phyloP scores from a whole-genome alignment of 2,329 filamentous ascomycete genomes.

The Cercospora sp. region DNA sequence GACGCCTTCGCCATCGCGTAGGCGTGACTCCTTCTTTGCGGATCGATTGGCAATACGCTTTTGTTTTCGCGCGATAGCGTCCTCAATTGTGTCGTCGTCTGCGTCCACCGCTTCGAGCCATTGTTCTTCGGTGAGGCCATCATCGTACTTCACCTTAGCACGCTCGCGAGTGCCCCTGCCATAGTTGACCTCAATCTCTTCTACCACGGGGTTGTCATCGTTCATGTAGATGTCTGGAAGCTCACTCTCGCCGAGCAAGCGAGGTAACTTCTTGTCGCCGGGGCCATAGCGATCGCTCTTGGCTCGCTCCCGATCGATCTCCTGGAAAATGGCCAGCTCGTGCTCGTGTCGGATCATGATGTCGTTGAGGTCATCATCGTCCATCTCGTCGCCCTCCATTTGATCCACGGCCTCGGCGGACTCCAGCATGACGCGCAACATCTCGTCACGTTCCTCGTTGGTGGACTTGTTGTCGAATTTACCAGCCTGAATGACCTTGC shows the following conservation, averaged over 20 bases:
- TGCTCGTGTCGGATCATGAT: constrained; percentile 86
- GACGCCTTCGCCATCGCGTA: constrained; percentile 49
- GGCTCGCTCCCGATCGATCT: constrained; percentile 74
- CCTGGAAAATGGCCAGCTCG: constrained; percentile 75
- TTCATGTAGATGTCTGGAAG: constrained; percentile 91
- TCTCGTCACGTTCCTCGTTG: constrained; percentile 95
- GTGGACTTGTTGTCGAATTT: constrained; percentile 99
- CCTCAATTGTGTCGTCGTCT: constrained; percentile 90
- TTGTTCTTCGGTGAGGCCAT: constrained; percentile 96
- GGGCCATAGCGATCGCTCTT: constrained; percentile 68
- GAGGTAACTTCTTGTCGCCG: constrained; percentile 66
- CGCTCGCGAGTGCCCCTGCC: constrained; percentile 94
- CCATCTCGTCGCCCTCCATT: constrained; percentile 94
- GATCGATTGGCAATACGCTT: constrained; percentile 79
- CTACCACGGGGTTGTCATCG: constrained; percentile 77
- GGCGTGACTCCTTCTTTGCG: constrained; percentile 58
- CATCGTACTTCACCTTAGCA: constrained; percentile 91
- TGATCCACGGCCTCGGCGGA: constrained; percentile 67
- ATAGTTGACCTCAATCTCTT: constrained; percentile 73
- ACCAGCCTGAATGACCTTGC: constrained; percentile 98
- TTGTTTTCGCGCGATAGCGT: constrained; percentile 85
- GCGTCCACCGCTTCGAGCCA: constrained; percentile 98
- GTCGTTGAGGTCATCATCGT: constrained; percentile 94
- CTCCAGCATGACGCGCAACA: constrained; percentile 90
- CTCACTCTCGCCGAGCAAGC: constrained; percentile 83